Conservation (phyloP, 2,329 filamentous ascomycete genomes). For the Neodidymelliopsis sp. region DNA sequence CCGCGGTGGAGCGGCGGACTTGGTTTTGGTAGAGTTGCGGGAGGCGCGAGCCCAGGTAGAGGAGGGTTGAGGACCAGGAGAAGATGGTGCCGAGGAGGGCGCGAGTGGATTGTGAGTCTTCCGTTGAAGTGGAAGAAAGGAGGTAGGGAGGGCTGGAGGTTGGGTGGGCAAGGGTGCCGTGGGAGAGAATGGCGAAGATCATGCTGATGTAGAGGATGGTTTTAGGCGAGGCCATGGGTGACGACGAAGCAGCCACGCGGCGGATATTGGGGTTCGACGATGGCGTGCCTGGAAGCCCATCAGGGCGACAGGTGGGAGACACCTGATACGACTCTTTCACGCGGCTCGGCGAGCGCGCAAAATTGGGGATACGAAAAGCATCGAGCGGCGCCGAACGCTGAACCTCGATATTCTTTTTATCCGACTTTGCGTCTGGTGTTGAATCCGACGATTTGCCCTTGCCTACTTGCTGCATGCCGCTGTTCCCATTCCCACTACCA, state of each 20-base stretch:
- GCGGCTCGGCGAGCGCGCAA: constrained; percentile 41
- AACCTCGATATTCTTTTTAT: constrained; percentile 24
- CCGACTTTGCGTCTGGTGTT: constrained; percentile 20
- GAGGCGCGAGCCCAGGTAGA: constrained; percentile 49
- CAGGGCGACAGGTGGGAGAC: constrained; percentile 16
- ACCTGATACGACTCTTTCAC: constrained; percentile 37
- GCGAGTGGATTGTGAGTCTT: constrained; percentile 12
- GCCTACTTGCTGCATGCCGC: constrained; percentile 41
- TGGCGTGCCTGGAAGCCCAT: constrained; percentile 18
- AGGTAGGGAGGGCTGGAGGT: constrained; percentile 24
- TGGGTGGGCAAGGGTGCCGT: constrained; percentile 35
- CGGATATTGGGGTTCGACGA: constrained; percentile 40
- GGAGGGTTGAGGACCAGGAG: constrained; percentile 54
- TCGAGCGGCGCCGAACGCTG: constrained; percentile 42
- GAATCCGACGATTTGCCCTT: constrained; percentile 21
- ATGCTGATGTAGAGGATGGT: constrained; percentile 57
- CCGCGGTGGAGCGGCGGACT: constrained; percentile 67
- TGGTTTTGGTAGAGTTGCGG: constrained; percentile 74
- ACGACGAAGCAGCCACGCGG: constrained; percentile 48
- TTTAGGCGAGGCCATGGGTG: constrained; percentile 55
- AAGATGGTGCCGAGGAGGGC: constrained; percentile 51
- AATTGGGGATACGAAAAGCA: constrained; percentile 49
- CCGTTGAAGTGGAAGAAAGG: constrained; percentile 28
- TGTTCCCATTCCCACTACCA: constrained; percentile 21
- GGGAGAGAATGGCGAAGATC: constrained; percentile 52